phyloP scores from a whole-genome alignment of 768 basidiomycete genomes.

The Pholiota molesta region DNA sequence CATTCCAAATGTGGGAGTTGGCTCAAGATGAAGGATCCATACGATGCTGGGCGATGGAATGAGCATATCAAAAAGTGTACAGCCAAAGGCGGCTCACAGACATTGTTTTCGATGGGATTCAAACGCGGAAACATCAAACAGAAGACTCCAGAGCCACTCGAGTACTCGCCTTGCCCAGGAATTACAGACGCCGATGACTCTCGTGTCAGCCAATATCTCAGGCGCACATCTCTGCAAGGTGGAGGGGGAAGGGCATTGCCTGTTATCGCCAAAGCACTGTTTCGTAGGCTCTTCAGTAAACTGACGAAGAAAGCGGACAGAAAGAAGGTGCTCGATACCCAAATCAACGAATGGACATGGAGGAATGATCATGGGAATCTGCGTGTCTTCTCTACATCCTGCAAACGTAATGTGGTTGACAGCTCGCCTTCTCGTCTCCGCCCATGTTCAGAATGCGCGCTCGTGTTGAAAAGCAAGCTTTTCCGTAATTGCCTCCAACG shows the following conservation, averaged over 20 bases:
- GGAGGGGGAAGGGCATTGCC: constrained; percentile 16
- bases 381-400: constrained; percentile 7
- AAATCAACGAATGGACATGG: constrained; percentile 27
- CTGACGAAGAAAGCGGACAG: not conserved
- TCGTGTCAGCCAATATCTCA: constrained; percentile 16
- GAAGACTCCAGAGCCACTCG: not conserved
- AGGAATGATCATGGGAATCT: constrained; percentile 24
- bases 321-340: constrained; percentile 3
- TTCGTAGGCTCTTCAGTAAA: constrained; percentile 11
- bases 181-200: constrained; percentile 1
- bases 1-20: constrained; percentile 14
- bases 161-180: constrained; percentile 13
- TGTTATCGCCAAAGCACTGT: constrained; percentile 10
- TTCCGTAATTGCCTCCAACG: constrained; percentile 6
- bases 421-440: not conserved
- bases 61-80: constrained; percentile 9
- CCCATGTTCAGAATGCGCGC: constrained; percentile 2
- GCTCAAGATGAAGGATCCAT: constrained; percentile 16
- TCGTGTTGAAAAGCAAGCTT: not conserved
- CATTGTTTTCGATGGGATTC: constrained; percentile 3
- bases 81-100: not conserved
- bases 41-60: constrained; percentile 9
- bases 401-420: not conserved
- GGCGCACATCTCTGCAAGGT: constrained; percentile 13
- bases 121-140: not conserved